These are phyloP conservation scores for Limnanthes douglasii DNA, from an alignment of 345 rosid species.

Conservation along the genomic window DNA sequence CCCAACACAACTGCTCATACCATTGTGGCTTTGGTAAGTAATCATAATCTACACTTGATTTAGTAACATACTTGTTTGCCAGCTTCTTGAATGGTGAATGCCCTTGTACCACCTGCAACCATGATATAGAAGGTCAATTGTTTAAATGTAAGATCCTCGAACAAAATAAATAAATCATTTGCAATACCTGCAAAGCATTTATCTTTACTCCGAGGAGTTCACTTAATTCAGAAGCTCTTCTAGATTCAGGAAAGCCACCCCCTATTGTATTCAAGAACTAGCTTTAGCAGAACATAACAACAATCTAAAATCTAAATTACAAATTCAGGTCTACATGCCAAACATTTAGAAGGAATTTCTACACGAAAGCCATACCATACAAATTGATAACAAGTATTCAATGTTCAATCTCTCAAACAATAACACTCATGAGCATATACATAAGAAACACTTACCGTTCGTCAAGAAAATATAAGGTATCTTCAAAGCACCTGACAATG, in stretches of 20 bases:
- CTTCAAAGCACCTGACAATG: constrained; percentile 39
- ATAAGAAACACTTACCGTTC: constrained; percentile 48
- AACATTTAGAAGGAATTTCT: no score
- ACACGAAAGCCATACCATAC: no score
- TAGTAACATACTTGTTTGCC: constrained; percentile 27
- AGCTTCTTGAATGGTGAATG: constrained; percentile 71
- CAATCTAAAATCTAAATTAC: no score
- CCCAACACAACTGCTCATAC: no score
- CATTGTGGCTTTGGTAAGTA: no score
- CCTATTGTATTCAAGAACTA: constrained; percentile 22
- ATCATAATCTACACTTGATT: not conserved
- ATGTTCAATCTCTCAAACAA: no score
- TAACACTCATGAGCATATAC: no score
- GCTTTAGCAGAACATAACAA: no score
- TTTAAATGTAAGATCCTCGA: not conserved
- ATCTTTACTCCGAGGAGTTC: constrained; percentile 37
- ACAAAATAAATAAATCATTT: not conserved
- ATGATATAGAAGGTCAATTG: no score
- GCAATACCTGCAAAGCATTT: constrained; percentile 52
- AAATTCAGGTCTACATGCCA: no score
- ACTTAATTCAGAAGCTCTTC: constrained; percentile 62
- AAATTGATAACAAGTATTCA: no score
- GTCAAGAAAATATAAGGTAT: constrained; percentile 72
- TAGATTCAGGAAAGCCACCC: constrained; percentile 73
- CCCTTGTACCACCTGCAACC: constrained; percentile 66